A percentile compares a stretch with the other conserved stretches of the same genome.
Conservation (phyloP, 352 stramenopile genomes). For the Globisporangium megalacanthum region DNA sequence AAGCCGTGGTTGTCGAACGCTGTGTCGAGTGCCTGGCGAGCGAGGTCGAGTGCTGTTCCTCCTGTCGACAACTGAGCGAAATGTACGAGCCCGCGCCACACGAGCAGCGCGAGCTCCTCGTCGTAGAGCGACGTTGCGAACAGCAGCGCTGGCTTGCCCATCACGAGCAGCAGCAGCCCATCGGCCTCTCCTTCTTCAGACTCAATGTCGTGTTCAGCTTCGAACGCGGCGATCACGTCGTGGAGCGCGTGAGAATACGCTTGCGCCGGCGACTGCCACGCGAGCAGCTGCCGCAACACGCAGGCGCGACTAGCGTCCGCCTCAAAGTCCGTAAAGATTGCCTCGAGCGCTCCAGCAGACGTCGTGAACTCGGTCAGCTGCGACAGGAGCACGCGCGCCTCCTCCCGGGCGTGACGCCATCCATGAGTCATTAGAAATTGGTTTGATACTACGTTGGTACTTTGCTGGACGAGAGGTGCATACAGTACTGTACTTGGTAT, state of each 20-base stretch:
- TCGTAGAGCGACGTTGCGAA: conserved; percentile 85
- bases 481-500: background rate
- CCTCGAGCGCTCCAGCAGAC: conserved; percentile 32
- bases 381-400: conserved; percentile 36
- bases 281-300: conserved; percentile 38
- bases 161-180: conserved; percentile 40
- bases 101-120: conserved; percentile 60
- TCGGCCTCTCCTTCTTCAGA: background rate
- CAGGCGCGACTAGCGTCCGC: conserved; percentile 13
- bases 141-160: conserved; percentile 74
- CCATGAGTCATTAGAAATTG: no score
- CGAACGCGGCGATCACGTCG: conserved; percentile 31
- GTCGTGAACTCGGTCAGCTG: conserved; percentile 61
- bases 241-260: conserved; percentile 14
- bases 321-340: conserved; percentile 36
- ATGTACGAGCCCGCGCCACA: conserved; percentile 50
- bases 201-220: conserved; percentile 12
- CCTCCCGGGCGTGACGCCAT: background rate
- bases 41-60: conserved; percentile 24
- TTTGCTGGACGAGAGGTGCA: background rate
- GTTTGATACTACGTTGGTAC: no score
- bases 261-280: conserved; percentile 34
- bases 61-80: conserved; percentile 23
- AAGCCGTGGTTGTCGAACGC: conserved; percentile 58
- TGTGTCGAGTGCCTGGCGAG: conserved; percentile 69